Evolutionary conservation across 345 rosid species (phyloP), one percentile per base, ranked within the genome.

Genomic region (Aethionema arabicum): DNA sequence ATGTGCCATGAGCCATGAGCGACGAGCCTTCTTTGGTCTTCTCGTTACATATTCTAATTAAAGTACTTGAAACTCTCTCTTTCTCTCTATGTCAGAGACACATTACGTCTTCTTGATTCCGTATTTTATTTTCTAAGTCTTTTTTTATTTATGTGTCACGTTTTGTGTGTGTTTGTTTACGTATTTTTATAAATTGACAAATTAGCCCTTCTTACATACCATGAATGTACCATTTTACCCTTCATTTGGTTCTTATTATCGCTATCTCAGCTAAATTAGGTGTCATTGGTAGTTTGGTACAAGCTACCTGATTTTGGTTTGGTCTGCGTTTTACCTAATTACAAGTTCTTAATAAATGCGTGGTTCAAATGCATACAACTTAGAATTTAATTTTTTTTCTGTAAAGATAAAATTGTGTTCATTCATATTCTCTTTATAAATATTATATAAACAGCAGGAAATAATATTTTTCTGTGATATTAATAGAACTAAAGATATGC

Each of bases 81-180:
- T 37, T 30, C 46, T 39, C 36, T 56, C 16, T 14, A 29, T 54
- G 8, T n/a, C 7, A 63, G 21, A 32, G 27, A 21, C 27, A 21
- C 38, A 33, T 15, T 32, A 65, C 63, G 55, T 6, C 8, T 37
- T 48, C 12, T 31, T 39, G 14, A 6, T 63, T 38, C 7, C 4
- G 38, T 35, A 35, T 11, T 31, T 42, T 12, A 29, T 42, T 33
- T 38, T 35, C 36, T 11, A 33, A 46, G 14, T 30, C 12, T 47
- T 31, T 2, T 2, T 8, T 65, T 5, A 46, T 37, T 37, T 59
- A 11, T 31, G 32, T 39, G 36, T 40, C 71, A 67, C 65, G 65
- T 58, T 67, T 66, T 47, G 45, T 49, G 27, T 48, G 52, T 50
- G 52, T 11, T 40, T 49, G 65, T 49, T 36, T 30, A 48, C 42